A percentile compares a stretch with the other conserved stretches of the same genome.
phyloP scores from a whole-genome alignment of 1,284 basidiomycete species.

The Gomphus sp. region DNA sequence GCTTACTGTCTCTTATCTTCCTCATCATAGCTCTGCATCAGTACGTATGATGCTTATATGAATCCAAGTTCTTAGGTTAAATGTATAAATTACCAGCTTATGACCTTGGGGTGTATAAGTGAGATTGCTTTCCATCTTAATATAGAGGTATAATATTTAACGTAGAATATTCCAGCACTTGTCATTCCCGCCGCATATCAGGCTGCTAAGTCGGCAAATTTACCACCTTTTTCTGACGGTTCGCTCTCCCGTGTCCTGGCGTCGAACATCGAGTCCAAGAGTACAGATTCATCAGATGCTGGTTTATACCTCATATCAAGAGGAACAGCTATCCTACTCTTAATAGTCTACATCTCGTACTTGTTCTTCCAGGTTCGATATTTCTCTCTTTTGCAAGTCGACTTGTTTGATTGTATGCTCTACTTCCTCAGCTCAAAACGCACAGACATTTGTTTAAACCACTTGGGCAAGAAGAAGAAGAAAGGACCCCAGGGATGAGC shows the following conservation, averaged over 20 bases:
- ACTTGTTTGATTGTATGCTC: background rate
- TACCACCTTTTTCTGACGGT: slow-evolving; percentile 19
- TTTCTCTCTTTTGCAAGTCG: slow-evolving; percentile 3
- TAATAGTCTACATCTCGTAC: slow-evolving; percentile 78
- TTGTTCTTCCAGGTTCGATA: slow-evolving; percentile 62
- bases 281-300: slow-evolving; percentile 18
- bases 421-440: slow-evolving; percentile 34
- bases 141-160: background rate
- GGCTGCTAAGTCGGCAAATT: slow-evolving; percentile 29
- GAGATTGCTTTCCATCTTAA: slow-evolving; percentile 19
- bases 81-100: slow-evolving; percentile 38
- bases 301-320: slow-evolving; percentile 75
- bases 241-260: background rate
- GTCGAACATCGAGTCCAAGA: slow-evolving; percentile 13
- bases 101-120: slow-evolving; percentile 88
- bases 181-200: slow-evolving; percentile 89
- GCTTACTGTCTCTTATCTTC: slow-evolving; percentile 10
- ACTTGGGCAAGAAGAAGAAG: slow-evolving; percentile 33
- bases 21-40: slow-evolving; percentile 36
- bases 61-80: background rate
- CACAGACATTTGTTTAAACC: slow-evolving; percentile 41
- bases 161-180: slow-evolving; percentile 40
- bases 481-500: slow-evolving; percentile 55
- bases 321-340: slow-evolving; percentile 76
- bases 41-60: background rate